Base-by-base conservation (phyloP, 2,329 filamentous ascomycete genomes). In the Claviceps arundinis region DNA sequence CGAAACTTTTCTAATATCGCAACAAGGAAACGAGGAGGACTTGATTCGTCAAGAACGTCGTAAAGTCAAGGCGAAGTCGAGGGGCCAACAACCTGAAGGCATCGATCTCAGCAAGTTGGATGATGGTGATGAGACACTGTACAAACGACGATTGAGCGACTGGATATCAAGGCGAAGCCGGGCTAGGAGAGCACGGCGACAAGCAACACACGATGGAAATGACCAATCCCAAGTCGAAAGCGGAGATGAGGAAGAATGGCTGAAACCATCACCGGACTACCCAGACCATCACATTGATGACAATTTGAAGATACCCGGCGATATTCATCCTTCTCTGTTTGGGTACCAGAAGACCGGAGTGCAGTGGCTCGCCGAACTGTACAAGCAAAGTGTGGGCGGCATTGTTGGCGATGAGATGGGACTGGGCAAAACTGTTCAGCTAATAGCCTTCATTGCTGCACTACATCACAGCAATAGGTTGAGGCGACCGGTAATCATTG, bases 391-490 rank as follows among this genome's bases (percentile, higher is more conserved):
- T 55, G 89, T 95, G 5, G 93, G 93, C 24, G 93, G 93, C 2
- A 97, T 98, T 51, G 79, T 98, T 41, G 93, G 91, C 5, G 93
- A 98, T 62, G 93, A 98, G 67, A 98, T 98, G 93, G 93, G 94
- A 1, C 72, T 98, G n/a, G 93, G 93, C 4, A 98, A 98, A 70
- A 98, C 93, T 3, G 77, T 82, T 1, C 79, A 81, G 60, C 61
- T 80, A 30, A 81, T 82, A 49, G 83, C 89, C 0, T 95, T 95
- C 60, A 74, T 98, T 48, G 90, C 93, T 2, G 88, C 89, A 2
- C 71, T 98, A 8, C 93, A 98, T 64, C 90, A 96, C 67, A 97
- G 89, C 68, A 87, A 85, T 59, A 87, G 83, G 61, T 77, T 97
- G 22, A 80, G 78, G 22, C 88, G 88, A 54, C 93, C 93, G 0